A percentile compares a stretch with the other conserved stretches of the same genome.
phyloP scores from a whole-genome alignment of 257 asterid genomes.

The Mitragyna speciosa region DNA sequence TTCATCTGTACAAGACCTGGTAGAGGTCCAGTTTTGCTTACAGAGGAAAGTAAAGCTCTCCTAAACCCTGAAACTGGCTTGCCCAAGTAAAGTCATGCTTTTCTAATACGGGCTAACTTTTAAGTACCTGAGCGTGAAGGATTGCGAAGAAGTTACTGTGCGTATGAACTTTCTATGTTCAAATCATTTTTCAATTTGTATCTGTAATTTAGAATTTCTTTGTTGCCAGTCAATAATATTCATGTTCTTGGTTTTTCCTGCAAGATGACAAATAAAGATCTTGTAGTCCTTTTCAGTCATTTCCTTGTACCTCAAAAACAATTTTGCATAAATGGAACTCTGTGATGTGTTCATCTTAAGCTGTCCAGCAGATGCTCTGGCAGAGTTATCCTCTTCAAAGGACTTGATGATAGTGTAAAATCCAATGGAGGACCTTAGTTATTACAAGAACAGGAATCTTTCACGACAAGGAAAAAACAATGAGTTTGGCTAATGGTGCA shows the following conservation, averaged over 20 bases:
- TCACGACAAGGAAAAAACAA: background rate
- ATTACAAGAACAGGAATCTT: background rate
- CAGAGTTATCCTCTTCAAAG: background rate
- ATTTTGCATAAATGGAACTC: background rate
- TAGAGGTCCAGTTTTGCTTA: slow-evolving; percentile 71
- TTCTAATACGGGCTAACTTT: slow-evolving; percentile 16
- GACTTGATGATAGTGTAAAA: too few relatives aligned
- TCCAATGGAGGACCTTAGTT: background rate
- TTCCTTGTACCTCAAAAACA: background rate
- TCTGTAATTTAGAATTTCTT: background rate
- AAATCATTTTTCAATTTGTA: background rate
- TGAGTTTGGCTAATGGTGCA: too few relatives aligned
- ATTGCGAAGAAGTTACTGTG: background rate
- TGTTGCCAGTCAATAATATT: slow-evolving; percentile 1
- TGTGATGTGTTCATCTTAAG: background rate
- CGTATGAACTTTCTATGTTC: background rate
- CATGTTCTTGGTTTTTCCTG: slow-evolving; percentile 9
- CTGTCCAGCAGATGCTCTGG: background rate
- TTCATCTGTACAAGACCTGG: slow-evolving; percentile 67
- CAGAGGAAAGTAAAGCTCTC: slow-evolving; percentile 70
- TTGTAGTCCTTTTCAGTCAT: background rate
- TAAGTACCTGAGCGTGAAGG: slow-evolving; percentile 17
- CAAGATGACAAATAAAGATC: slow-evolving; percentile 1
- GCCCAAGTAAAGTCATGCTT: slow-evolving; percentile 55
- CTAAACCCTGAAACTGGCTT: slow-evolving; percentile 70